Evolutionary conservation across 1,284 basidiomycete genomes (phyloP), one percentile per base, ranked within the genome.

Genomic region (Taiwanofungus camphoratus): DNA sequence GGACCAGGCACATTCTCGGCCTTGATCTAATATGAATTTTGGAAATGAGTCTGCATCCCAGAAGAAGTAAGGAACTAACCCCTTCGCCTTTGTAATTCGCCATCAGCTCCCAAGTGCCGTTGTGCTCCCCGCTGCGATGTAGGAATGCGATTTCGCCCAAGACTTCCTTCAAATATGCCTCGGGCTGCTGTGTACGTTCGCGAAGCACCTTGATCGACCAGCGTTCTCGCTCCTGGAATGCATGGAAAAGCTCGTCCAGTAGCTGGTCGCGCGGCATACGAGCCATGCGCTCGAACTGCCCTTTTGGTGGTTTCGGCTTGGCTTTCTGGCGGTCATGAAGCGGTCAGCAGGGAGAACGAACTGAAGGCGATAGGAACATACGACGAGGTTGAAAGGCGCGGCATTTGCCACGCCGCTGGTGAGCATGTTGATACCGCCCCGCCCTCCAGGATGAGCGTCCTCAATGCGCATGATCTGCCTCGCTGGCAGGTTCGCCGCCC

Each of bases 221-320:
- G 51, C 83, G 83, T 27, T 86, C 79, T 46, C 79, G 77, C 42
- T 89, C 79, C 45, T 79, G 77, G 69, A 95, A 98, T 6, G 85
- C 70, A 2, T 66, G 59, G 63, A 97, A 95, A 22, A 98, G 75
- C 49, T 86, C 66, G 63, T 97, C 92, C 58, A 92, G 73, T 7
- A 98, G 77, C 58, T 95, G 89, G 67, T 92, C 87, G 46, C 84
- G 78, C 18, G 92, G 88, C 68, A 94, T 85, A 56, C 92, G 83
- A 11, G 91, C 87, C 74, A 90, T 88, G 54, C 91, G 88, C 63
- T 93, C 88, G 67, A 85, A 87, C 26, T 75, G 70, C 32, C 81
- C 83, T 55, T 87, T 87, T 15, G 69, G 63, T 16, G 66, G 73
- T 61, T 81, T 86, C 39, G 64, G 71, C 63, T 82, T 86, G 18